phyloP scores from a whole-genome alignment of 495 filamentous ascomycete species.

The Physcia stellaris region DNA sequence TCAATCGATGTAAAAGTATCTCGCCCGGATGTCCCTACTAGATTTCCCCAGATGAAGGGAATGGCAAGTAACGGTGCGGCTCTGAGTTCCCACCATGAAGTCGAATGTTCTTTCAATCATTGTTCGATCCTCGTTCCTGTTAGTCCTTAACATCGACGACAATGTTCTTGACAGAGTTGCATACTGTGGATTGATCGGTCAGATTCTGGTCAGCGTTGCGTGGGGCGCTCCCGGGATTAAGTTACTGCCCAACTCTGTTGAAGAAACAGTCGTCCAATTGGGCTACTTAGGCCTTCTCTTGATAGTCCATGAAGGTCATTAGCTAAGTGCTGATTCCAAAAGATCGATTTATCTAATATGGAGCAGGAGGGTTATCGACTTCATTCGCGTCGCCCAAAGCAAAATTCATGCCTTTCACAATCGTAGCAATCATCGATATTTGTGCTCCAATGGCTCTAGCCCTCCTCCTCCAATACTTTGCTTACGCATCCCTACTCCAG shows the following conservation, averaged over 20 bases:
- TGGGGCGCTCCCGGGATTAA: constrained; percentile 51
- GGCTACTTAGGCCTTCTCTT: constrained; percentile 66
- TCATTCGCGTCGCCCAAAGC: too few species aligned
- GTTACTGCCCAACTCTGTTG: constrained; percentile 32
- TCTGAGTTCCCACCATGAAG: too few species aligned
- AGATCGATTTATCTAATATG: constrained; percentile 46
- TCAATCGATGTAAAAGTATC: too few species aligned
- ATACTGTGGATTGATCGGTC: constrained; percentile 61
- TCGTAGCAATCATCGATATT: too few species aligned
- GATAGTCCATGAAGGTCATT: constrained; percentile 59
- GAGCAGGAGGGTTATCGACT: constrained; percentile 45
- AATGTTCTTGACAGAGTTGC: constrained; percentile 44
- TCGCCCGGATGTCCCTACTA: too few species aligned
- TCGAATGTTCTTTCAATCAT: constrained; percentile 45
- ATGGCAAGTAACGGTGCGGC: too few species aligned
- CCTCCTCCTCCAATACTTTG: too few species aligned
- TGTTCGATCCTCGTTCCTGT: constrained; percentile 46
- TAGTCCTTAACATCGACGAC: constrained; percentile 49
- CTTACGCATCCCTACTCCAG: too few species aligned
- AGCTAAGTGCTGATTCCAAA: constrained; percentile 44
- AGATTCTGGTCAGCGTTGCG: constrained; percentile 57
- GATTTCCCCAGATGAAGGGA: too few species aligned
- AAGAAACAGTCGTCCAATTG: constrained; percentile 49
- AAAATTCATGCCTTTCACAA: too few species aligned
- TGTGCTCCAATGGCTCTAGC: too few species aligned